phyloP scores from a whole-genome alignment of 2,329 filamentous ascomycete species.

The Pseudogymnoascus sp. region DNA sequence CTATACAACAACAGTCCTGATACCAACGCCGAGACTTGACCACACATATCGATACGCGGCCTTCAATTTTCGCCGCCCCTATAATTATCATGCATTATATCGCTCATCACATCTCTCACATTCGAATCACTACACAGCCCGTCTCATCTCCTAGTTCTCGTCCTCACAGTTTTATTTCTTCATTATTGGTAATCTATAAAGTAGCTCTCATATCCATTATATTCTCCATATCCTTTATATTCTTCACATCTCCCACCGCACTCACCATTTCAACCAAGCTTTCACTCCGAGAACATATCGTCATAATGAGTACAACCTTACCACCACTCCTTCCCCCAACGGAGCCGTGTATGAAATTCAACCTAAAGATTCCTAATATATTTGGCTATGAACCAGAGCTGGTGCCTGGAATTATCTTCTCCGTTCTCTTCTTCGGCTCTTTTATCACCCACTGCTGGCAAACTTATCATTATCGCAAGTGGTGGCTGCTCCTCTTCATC shows the following conservation, averaged over 20 bases:
- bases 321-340: neutral
- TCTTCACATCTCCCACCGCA: no score
- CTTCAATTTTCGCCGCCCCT: neutral
- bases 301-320: neutral
- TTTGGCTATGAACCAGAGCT: constrained; percentile 20
- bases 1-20: neutral
- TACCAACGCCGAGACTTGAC: neutral
- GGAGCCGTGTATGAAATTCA: neutral
- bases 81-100: neutral
- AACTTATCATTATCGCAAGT: constrained; percentile 35
- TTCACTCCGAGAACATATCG: no score
- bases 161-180: neutral
- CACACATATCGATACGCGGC: neutral
- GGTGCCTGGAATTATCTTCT: constrained; percentile 35
- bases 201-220: neutral
- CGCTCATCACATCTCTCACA: neutral
- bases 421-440: constrained; percentile 36
- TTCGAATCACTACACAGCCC: neutral
- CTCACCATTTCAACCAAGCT: no score
- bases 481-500: constrained; percentile 40
- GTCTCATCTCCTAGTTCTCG: neutral
- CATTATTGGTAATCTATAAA: neutral
- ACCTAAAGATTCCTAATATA: neutral
- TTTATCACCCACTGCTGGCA: constrained; percentile 35
- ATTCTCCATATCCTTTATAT: no score